Conservation (phyloP, 495 filamentous ascomycete species). For the Xanthoparmelia taractica region DNA sequence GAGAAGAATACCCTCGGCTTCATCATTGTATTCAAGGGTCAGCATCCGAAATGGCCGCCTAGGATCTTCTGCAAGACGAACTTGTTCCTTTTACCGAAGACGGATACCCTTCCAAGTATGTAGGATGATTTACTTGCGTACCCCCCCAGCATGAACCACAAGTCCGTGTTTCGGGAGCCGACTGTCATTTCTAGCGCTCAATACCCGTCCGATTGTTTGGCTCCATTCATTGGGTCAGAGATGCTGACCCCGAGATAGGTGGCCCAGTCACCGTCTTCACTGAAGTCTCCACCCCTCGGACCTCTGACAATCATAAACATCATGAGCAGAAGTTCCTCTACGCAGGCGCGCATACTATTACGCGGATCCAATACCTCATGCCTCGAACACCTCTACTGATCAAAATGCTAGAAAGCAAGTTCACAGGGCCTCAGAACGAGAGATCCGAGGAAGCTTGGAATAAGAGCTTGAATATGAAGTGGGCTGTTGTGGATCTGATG, state of each 20-base stretch:
- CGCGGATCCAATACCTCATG: not conserved
- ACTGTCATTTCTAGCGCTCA: not conserved
- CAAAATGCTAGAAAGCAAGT: not conserved
- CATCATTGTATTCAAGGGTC: not conserved
- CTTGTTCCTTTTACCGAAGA: not conserved
- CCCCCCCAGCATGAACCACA: not conserved
- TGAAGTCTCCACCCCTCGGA: not conserved
- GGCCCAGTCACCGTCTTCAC: not conserved
- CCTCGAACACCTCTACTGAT: not conserved
- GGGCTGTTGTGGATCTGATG: not conserved
- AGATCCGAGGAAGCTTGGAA: not conserved
- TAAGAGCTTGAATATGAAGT: not conserved
- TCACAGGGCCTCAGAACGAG: not conserved
- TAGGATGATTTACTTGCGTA: not conserved
- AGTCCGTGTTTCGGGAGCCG: not conserved
- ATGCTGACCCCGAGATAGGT: not conserved
- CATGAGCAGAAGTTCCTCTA: not conserved
- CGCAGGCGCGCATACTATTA: constrained; percentile 1
- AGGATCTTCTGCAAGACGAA: not conserved
- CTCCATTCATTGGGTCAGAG: not conserved
- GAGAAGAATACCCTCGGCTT: not conserved
- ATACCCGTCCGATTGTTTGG: not conserved
- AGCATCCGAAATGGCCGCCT: not conserved
- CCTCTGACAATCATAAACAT: not conserved
- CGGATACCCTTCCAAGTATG: constrained; percentile 1